phyloP scores from a whole-genome alignment of 2,329 filamentous ascomycete genomes.

The Gnomoniopsis smithogilvyi region DNA sequence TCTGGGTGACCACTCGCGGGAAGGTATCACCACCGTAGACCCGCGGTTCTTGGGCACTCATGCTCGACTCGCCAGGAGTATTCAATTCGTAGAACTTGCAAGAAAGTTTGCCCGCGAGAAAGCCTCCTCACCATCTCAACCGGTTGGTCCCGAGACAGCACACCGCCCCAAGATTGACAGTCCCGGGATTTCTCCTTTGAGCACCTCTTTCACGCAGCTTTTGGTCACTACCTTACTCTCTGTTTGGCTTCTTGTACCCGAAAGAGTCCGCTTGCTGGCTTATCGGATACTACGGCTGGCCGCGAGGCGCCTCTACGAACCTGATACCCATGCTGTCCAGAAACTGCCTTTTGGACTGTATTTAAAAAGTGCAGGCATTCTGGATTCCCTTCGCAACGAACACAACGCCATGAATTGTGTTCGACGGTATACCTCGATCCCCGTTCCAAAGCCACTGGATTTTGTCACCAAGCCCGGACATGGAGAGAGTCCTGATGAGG shows the following conservation, averaged over 20 bases:
- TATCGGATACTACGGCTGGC: constrained; percentile 21
- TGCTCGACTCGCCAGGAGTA: not conserved
- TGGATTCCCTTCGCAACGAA: constrained; percentile 23
- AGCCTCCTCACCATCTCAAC: not conserved
- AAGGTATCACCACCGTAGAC: not conserved
- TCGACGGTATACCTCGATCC: constrained; percentile 25
- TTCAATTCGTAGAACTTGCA: not conserved
- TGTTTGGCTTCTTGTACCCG: not conserved
- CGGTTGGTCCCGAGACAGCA: not conserved
- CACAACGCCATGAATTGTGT: constrained; percentile 26
- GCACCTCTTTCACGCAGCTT: not conserved
- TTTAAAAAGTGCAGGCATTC: constrained; percentile 22
- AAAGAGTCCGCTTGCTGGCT: constrained; percentile 13
- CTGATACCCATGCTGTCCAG: constrained; percentile 16
- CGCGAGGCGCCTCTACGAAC: constrained; percentile 22
- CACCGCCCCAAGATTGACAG: too few relatives aligned
- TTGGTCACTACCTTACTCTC: not conserved
- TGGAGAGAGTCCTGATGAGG: not conserved
- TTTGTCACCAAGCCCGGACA: constrained; percentile 15
- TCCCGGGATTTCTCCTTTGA: too few relatives aligned
- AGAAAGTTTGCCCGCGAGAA: not conserved
- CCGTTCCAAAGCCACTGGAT: constrained; percentile 25
- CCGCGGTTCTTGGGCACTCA: not conserved
- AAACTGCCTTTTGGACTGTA: constrained; percentile 30
- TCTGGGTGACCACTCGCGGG: not conserved